These are phyloP conservation scores for Boletus smithii DNA, from an alignment of 1,284 basidiomycete genomes.

Conservation along the genomic window DNA sequence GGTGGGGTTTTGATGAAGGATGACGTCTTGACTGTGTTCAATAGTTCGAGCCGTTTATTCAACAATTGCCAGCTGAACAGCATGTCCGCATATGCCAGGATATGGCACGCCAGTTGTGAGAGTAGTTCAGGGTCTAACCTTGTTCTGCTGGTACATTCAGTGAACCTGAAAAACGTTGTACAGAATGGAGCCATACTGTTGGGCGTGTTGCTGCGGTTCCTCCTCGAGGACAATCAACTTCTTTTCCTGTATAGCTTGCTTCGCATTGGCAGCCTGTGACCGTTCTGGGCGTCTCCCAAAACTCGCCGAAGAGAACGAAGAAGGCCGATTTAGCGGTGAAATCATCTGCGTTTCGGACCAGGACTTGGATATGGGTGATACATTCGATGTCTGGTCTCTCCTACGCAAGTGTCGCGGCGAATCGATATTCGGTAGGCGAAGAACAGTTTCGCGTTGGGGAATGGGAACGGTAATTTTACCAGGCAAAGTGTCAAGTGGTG, in stretches of 20 bases:
- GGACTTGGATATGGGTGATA: constrained; percentile 46
- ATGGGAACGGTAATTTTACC: constrained; percentile 31
- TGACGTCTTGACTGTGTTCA: constrained; percentile 54
- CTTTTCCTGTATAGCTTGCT: constrained; percentile 34
- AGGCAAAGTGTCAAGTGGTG: constrained; percentile 34
- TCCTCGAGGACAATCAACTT: constrained; percentile 35
- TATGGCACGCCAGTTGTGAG: constrained; percentile 53
- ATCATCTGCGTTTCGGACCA: constrained; percentile 47
- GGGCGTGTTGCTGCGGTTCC: constrained; percentile 16
- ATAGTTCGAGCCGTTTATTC: constrained; percentile 64
- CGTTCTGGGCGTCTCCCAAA: constrained; percentile 39
- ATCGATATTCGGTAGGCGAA: constrained; percentile 26
- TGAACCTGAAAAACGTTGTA: neutral
- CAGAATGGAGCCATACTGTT: constrained; percentile 7
- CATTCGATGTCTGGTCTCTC: constrained; percentile 29
- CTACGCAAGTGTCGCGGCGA: constrained; percentile 25
- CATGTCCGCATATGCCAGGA: constrained; percentile 72
- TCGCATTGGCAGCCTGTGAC: constrained; percentile 35
- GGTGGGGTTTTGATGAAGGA: constrained; percentile 26
- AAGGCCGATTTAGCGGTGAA: constrained; percentile 28
- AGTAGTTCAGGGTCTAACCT: constrained; percentile 24
- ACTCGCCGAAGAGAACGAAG: constrained; percentile 43
- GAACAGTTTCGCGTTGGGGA: constrained; percentile 22
- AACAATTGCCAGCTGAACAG: constrained; percentile 68
- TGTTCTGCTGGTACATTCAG: constrained; percentile 8